A percentile compares a stretch with the other conserved stretches of the same genome.
These are phyloP conservation scores for Davidsoniella virescens DNA, from an alignment of 2,329 filamentous ascomycete genomes.

Conservation along the genomic window DNA sequence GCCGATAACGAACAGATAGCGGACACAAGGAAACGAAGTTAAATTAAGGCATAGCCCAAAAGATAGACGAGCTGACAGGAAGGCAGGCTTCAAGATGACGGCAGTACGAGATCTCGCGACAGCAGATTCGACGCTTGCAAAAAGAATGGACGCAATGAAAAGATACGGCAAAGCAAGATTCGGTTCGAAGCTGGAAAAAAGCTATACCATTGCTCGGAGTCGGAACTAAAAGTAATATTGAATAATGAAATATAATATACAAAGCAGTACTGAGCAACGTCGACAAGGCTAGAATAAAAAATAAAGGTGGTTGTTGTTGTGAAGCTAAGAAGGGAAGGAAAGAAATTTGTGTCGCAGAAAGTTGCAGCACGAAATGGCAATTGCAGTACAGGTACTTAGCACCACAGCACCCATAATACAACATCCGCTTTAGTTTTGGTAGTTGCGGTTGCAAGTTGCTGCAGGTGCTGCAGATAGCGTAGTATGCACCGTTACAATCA, in stretches of 20 bases:
- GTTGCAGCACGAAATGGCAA: neutral
- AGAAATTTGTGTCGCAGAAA: neutral
- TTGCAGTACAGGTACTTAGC: too few relatives aligned
- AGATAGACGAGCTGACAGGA: neutral
- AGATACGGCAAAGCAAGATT: too few relatives aligned
- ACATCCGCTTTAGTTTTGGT: too few relatives aligned
- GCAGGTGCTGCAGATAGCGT: too few relatives aligned
- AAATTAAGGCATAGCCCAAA: neutral
- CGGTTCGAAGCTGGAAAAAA: neutral
- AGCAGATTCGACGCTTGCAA: neutral
- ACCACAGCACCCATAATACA: too few relatives aligned
- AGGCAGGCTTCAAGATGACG: neutral
- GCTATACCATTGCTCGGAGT: neutral
- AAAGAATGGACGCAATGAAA: neutral
- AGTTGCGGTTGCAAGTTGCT: too few relatives aligned
- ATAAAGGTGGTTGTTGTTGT: too few relatives aligned
- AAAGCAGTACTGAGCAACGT: neutral
- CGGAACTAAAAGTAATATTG: neutral
- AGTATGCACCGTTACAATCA: too few relatives aligned
- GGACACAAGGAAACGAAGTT: neutral
- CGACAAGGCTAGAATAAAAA: too few relatives aligned
- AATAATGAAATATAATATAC: neutral
- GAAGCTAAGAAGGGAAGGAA: neutral
- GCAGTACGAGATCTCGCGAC: neutral
- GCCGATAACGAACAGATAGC: neutral